A percentile compares a stretch with the other conserved stretches of the same genome.
Conservation (phyloP, 257 asterid species). For the Nicotiana benthamiana region DNA sequence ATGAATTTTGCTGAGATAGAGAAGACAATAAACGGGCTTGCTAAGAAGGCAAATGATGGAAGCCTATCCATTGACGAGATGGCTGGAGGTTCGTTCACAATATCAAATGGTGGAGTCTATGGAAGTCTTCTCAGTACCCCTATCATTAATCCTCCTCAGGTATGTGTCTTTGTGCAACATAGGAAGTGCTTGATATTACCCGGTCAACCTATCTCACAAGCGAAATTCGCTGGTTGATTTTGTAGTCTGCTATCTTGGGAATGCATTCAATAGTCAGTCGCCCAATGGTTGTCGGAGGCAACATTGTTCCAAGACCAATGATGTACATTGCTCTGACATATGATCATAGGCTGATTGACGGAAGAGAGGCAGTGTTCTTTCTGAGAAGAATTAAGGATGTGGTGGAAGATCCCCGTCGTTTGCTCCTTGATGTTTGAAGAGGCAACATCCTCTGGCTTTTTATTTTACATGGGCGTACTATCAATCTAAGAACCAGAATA, state of each 20-base stretch:
- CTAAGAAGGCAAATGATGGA: constrained; percentile 86
- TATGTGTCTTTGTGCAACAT: constrained; percentile 16
- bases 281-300: constrained; percentile 93
- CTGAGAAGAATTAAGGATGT: constrained; percentile 90
- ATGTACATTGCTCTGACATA: constrained; percentile 96
- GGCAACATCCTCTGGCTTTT: not conserved
- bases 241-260: constrained; percentile 92
- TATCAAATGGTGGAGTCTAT: constrained; percentile 96
- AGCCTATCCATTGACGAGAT: constrained; percentile 94
- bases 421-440: constrained; percentile 74
- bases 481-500: constrained; percentile 25
- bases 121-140: constrained; percentile 98
- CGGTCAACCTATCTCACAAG: not conserved
- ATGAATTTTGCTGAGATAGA: constrained; percentile 98
- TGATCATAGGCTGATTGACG: constrained; percentile 92
- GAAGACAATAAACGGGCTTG: constrained; percentile 76
- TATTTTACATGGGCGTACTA: constrained; percentile 9
- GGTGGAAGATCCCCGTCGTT: constrained; percentile 94
- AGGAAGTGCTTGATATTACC: not conserved
- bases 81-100: constrained; percentile 97
- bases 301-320: constrained; percentile 88
- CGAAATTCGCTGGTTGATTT: constrained; percentile 7
- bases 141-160: constrained; percentile 99
- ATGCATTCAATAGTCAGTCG: constrained; percentile 97
- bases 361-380: constrained; percentile 95